Percentiles rank a stretch among this genome's conserved stretches.
Conservation (phyloP, 1,139 yeast genomes). For the Magnusiomyces magnusii region DNA sequence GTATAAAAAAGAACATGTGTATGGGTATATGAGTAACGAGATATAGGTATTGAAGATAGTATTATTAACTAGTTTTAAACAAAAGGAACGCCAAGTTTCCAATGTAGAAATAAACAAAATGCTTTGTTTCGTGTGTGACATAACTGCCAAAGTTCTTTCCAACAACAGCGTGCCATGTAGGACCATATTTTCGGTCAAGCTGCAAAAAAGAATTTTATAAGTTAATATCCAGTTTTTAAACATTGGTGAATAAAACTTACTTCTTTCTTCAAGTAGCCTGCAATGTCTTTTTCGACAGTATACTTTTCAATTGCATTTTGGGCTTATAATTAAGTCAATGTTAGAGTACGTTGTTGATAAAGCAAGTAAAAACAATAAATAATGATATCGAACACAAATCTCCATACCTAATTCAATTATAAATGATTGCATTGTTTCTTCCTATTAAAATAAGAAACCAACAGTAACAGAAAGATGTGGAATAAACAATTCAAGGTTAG, state of each 20-base stretch:
- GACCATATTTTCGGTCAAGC: constrained; percentile 58
- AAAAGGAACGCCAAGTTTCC: constrained; percentile 74
- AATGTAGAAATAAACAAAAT: constrained; percentile 75
- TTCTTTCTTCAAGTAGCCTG: constrained; percentile 72
- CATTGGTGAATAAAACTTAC: too few relatives aligned
- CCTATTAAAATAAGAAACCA: constrained; percentile 16
- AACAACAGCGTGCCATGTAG: constrained; percentile 93
- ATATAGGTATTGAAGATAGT: too few relatives aligned
- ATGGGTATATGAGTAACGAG: too few relatives aligned
- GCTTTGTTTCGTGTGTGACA: constrained; percentile 82
- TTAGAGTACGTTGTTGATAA: not conserved
- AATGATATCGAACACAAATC: too few relatives aligned
- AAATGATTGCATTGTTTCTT: constrained; percentile 30
- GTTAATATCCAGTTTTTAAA: too few relatives aligned
- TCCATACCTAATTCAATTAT: constrained; percentile 30
- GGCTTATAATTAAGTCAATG: constrained; percentile 35
- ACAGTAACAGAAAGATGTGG: too few relatives aligned
- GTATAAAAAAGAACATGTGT: too few relatives aligned
- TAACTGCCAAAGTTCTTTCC: constrained; percentile 91
- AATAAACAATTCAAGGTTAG: constrained; percentile 5
- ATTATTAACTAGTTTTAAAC: constrained; percentile 56
- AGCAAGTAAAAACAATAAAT: not conserved
- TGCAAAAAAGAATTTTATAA: constrained; percentile 8
- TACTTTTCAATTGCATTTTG: constrained; percentile 52
- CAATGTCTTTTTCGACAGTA: constrained; percentile 59